Base-by-base conservation (phyloP, 257 asterid species). In the Pogostemon cablin region DNA sequence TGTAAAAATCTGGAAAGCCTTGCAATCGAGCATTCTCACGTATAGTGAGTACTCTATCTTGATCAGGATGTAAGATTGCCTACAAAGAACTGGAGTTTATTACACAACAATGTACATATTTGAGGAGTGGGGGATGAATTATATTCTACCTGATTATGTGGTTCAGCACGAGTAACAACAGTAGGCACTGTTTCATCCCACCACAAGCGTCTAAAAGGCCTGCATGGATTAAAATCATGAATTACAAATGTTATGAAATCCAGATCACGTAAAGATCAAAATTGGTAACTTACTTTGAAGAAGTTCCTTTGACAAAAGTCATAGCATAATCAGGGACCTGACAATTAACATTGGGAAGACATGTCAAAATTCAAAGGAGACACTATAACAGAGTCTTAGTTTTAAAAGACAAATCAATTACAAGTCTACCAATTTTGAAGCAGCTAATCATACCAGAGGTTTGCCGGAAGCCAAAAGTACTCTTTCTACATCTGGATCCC, bases 171-270 rank as follows among this genome's bases (percentile, higher is more conserved):
- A 11, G 96, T 87, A 10, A 89, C 87, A 34, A 93, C 97, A 0
- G 99, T 93, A 2, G 99, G 86, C 34, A 93, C 96, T 0, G 88
- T 93, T 57, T 87, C 93, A 11, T 93, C 96, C 95, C 95, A 90
- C 98, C 98, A 93, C 38, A 93, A 58, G 6, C 98, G 92, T 3
- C 90, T 92, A 82, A 93, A 93, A 4, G 99, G 99, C 81, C 99
- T 93, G 73, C 73, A 74, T 6, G 32, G 44, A 39, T 34, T 2
- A 2, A 65, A 48, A 68, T 44, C 8, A 43, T 3, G 11, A 5
- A 42, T 41, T 64, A 47, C 38, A 41, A 52, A 12, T 49, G 0
- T 4, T 4, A 55, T 34, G 2, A 17, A 53, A 5, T 11, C 38
- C 11, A 35, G 25, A 54, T 4, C 7, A 17, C 9, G 9, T 17